Evolutionary conservation across 1,139 yeast genomes (phyloP), one percentile per base, ranked within the genome.

Genomic region (Hemisphaericaspora xylofermentans): DNA sequence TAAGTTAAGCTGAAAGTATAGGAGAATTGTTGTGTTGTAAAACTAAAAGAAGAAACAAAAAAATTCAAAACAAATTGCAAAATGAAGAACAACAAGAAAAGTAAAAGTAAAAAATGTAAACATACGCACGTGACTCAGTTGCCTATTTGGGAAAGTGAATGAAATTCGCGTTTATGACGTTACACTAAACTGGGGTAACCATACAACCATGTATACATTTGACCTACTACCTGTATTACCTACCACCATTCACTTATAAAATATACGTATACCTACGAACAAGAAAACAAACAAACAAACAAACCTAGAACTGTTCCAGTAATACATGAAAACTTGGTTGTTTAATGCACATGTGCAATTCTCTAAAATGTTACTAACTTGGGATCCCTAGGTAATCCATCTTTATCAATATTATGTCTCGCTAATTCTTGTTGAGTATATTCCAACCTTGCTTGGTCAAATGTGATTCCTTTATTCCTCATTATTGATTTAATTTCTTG

Each of bases 361-460:
- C 6, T 13, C 21, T 46, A 47, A 39, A 68, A 66, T 1, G 73
- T 66, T 2, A 69, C 75, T 6, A 70, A 56, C 42, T 59, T 63
- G 1, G 74, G 72, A 46, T 71, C 76, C 15, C 53, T 47, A 0
- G 76, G 76, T 17, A 67, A 43, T 6, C 76, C 76, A 43, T 62
- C 54, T 3, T 51, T 48, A 29, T 74, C 86, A 30, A 86, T 78
- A 12, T 73, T 75, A 57, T 85, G 76, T 15, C 65, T 58, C 3
- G 66, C 64, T 56, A 86, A 70, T 48, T 64, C 66, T 15, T 58
- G 52, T 43, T 66, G 69, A 1, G 79, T 74, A 52, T 76, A 82
- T 40, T 68, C 56, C 10, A 76, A 61, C 42, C 95, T 67, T 1
- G 95, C 95, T 36, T 80, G 80, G 56, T 87, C 95, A 58, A 87